Evolutionary conservation across 1,139 yeast genomes (phyloP).

Genomic region (Saccharomyces hybrid): DNA sequence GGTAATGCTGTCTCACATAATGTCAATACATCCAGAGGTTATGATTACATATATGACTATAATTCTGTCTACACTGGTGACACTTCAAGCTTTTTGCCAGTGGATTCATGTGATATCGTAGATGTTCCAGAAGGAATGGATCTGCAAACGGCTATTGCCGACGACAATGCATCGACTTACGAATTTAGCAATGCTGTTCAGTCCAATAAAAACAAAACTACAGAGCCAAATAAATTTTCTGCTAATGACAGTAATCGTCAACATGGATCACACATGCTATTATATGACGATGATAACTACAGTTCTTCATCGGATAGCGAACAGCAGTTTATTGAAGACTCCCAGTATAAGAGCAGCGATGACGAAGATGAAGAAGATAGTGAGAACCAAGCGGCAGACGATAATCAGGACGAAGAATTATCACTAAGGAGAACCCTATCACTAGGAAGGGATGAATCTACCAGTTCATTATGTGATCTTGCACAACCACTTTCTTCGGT

Average conservation of each 20-base stretch:
- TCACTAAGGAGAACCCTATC: constrained; percentile 25
- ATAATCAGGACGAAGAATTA: constrained; percentile 7
- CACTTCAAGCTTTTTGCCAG: constrained; percentile 32
- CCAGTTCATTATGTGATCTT: constrained; percentile 23
- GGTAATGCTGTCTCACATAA: constrained; percentile 63
- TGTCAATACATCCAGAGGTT: constrained; percentile 67
- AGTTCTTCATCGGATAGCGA: constrained; percentile 35
- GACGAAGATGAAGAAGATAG: constrained; percentile 11
- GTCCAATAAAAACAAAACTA: neutral
- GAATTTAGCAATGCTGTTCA: constrained; percentile 10
- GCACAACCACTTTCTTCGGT: neutral
- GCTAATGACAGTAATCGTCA: neutral
- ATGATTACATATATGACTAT: constrained; percentile 80
- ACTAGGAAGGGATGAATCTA: constrained; percentile 22
- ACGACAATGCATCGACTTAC: constrained; percentile 14
- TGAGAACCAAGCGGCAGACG: constrained; percentile 6
- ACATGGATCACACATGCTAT: neutral
- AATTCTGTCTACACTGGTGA: constrained; percentile 69
- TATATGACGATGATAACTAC: constrained; percentile 38
- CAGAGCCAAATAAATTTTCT: neutral
- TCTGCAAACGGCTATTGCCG: constrained; percentile 29
- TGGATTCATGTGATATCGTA: constrained; percentile 38
- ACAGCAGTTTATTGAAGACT: constrained; percentile 32
- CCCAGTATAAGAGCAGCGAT: constrained; percentile 16
- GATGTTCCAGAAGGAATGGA: constrained; percentile 36